These are phyloP conservation scores for Globisporangium paroecandrum DNA, from an alignment of 352 stramenopile genomes.

Conservation along the genomic window DNA sequence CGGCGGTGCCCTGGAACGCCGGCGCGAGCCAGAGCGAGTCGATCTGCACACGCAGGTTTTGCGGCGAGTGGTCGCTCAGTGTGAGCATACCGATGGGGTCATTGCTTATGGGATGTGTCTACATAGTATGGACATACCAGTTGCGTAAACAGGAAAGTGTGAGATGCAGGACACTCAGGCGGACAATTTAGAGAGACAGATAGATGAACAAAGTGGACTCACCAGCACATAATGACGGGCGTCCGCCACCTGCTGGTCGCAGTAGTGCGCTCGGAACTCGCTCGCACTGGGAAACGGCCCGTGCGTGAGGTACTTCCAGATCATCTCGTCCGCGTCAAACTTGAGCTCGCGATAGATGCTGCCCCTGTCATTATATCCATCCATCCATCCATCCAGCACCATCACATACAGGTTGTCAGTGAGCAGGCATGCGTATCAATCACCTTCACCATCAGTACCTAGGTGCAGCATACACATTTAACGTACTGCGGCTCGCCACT, in stretches of 20 bases:
- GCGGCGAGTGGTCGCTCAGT: constrained; percentile 70
- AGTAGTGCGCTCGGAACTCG: constrained; percentile 39
- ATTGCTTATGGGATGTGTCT: constrained; percentile 46
- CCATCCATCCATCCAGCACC: not conserved
- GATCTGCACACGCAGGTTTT: constrained; percentile 74
- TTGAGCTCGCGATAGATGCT: constrained; percentile 58
- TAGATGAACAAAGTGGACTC: constrained; percentile 2
- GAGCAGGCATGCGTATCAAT: not conserved
- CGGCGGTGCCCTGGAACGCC: constrained; percentile 60
- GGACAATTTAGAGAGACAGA: constrained; percentile 5
- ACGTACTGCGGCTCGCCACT: constrained; percentile 37
- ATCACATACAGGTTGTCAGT: not conserved
- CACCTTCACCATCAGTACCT: not conserved
- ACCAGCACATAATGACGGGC: constrained; percentile 63
- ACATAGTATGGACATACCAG: not conserved
- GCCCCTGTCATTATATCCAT: constrained; percentile 19
- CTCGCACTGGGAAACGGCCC: constrained; percentile 47
- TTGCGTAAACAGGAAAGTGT: not conserved
- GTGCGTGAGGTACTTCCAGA: constrained; percentile 69
- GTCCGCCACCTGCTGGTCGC: constrained; percentile 27
- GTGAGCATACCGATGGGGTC: constrained; percentile 76
- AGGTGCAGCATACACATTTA: not conserved
- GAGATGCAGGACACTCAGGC: not conserved
- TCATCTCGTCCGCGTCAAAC: constrained; percentile 74
- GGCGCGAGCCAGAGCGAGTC: constrained; percentile 78